phyloP scores from a whole-genome alignment of 495 filamentous ascomycete species.

The Daldinia caldariorum region DNA sequence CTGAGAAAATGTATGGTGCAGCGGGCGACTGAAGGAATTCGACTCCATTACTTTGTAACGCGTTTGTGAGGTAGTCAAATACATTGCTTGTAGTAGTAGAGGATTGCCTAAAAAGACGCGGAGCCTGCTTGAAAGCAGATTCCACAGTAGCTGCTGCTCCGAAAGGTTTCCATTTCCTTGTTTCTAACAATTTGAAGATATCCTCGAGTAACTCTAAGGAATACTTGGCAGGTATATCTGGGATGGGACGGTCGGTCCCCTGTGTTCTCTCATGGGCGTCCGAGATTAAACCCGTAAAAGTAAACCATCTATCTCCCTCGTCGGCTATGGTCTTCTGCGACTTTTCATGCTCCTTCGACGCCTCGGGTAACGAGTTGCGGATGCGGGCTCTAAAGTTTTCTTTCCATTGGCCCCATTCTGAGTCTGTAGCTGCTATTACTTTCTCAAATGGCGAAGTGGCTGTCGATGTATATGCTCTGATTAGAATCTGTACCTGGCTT shows the following conservation, averaged over 20 bases:
- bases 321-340: constrained; percentile 73
- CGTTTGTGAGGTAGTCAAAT: constrained; percentile 25
- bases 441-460: constrained; percentile 42
- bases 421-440: constrained; percentile 53
- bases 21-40: constrained; percentile 45
- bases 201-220: constrained; percentile 48
- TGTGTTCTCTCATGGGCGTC: constrained; percentile 44
- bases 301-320: constrained; percentile 70
- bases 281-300: constrained; percentile 62
- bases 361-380: constrained; percentile 75
- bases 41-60: constrained; percentile 26
- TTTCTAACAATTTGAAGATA: constrained; percentile 48
- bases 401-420: constrained; percentile 65
- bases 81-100: constrained; percentile 18
- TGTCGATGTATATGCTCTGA: constrained; percentile 50
- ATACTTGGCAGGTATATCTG: constrained; percentile 41
- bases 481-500: constrained; percentile 44
- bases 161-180: constrained; percentile 83
- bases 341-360: constrained; percentile 74
- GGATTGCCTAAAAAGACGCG: constrained; percentile 40
- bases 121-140: constrained; percentile 52
- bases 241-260: constrained; percentile 40
- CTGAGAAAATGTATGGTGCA: constrained; percentile 54
- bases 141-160: constrained; percentile 74
- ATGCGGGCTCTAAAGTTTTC: constrained; percentile 68